Evolutionary conservation across 768 basidiomycete species (phyloP).

Genomic region (Lactarius deliciosus): DNA sequence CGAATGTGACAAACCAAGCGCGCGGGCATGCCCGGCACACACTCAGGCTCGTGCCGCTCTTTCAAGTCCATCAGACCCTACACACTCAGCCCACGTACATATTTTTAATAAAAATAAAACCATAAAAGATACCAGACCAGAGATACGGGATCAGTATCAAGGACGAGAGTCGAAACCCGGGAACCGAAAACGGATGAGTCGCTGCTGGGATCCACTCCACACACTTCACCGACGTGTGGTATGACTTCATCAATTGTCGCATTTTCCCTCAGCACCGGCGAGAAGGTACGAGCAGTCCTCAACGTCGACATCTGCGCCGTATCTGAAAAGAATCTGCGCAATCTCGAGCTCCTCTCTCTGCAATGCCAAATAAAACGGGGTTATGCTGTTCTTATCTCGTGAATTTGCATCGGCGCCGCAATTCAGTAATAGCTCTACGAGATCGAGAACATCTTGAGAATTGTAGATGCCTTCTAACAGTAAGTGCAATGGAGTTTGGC

Average conservation of each 20-base stretch:
- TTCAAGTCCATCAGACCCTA: background rate
- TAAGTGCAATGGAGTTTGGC: background rate
- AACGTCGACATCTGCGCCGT: background rate
- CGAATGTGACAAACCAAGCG: background rate
- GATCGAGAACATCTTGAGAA: background rate
- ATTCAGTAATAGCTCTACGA: background rate
- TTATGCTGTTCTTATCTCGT: background rate
- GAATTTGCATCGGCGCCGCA: background rate
- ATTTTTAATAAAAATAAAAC: background rate
- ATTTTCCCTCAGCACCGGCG: no score
- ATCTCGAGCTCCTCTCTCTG: background rate
- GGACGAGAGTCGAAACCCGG: background rate
- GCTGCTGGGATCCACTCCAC: no score
- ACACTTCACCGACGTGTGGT: no score
- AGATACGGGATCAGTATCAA: background rate
- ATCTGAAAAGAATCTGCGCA: background rate
- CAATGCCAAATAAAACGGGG: background rate
- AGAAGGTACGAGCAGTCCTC: background rate
- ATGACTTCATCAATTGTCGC: background rate
- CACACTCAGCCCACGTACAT: background rate
- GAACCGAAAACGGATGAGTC: background rate
- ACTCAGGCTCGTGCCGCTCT: background rate
- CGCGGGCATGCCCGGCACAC: background rate
- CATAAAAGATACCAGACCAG: background rate
- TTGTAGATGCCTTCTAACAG: background rate